These are phyloP conservation scores for Ambrosia trifida DNA, from an alignment of 129 eudicot species.

Conservation along the genomic window DNA sequence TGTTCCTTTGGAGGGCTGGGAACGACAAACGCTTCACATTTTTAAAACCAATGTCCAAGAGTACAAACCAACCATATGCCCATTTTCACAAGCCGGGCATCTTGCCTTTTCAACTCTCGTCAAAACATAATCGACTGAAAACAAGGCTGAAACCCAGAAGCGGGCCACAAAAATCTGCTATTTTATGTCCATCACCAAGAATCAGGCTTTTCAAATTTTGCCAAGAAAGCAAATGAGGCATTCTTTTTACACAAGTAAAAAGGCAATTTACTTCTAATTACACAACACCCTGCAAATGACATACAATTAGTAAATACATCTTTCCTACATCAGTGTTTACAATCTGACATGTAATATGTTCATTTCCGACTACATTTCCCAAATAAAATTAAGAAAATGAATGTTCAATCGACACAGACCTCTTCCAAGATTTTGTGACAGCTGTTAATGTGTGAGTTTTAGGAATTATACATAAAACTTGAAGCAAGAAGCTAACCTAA, in stretches of 20 bases:
- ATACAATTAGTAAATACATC: too few species aligned
- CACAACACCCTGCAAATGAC: too few species aligned
- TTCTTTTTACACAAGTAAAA: too few species aligned
- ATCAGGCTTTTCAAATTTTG: background rate
- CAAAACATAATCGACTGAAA: background rate
- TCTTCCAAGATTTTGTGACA: too few species aligned
- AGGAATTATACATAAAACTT: background rate
- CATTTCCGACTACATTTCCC: too few species aligned
- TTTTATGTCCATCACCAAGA: constrained; percentile 1
- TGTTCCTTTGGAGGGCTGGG: too few species aligned
- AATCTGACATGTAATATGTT: too few species aligned
- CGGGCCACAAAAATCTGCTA: background rate
- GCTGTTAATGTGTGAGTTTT: background rate
- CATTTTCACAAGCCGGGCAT: background rate
- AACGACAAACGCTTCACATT: too few species aligned
- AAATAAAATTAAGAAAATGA: background rate
- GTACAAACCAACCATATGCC: too few species aligned
- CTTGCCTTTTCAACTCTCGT: background rate
- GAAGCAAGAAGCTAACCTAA: constrained; percentile 29
- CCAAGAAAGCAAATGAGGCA: background rate
- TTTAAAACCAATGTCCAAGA: too few species aligned
- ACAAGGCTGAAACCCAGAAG: background rate
- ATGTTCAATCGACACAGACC: background rate
- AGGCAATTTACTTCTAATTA: too few species aligned
- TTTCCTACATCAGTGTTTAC: too few species aligned